Percentiles rank a stretch among this genome's conserved stretches.
These are phyloP conservation scores for Pneumocystis carinii DNA, from an alignment of 1,139 yeast genomes.

Conservation along the genomic window DNA sequence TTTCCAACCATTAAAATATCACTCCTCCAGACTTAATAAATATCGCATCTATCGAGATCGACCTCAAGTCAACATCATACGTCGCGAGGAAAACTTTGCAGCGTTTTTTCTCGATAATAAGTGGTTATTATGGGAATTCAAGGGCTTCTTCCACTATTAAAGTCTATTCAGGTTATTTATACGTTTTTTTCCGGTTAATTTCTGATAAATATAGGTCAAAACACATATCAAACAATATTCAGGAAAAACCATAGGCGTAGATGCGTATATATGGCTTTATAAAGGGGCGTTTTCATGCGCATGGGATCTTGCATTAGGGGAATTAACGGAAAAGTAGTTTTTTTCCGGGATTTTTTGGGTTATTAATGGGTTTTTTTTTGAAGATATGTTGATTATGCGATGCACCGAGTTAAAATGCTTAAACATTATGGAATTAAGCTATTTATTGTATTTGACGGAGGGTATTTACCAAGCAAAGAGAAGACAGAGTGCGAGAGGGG, in stretches of 20 bases:
- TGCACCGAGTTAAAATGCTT: slow-evolving; percentile 53
- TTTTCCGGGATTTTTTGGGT: slow-evolving; percentile 30
- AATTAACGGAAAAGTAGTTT: slow-evolving; percentile 36
- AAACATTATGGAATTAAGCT: slow-evolving; percentile 57
- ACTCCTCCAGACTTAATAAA: no score
- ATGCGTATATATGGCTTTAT: slow-evolving; percentile 95
- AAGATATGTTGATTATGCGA: slow-evolving; percentile 33
- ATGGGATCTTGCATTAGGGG: slow-evolving; percentile 57
- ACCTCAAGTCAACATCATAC: background rate
- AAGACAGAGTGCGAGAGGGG: slow-evolving; percentile 55
- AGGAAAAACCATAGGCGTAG: slow-evolving; percentile 77
- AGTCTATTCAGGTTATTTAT: slow-evolving; percentile 14
- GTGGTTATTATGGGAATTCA: slow-evolving; percentile 7
- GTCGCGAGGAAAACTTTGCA: background rate
- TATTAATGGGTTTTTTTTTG: slow-evolving; percentile 25
- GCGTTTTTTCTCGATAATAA: background rate
- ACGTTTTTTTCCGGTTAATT: slow-evolving; percentile 5
- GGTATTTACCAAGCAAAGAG: slow-evolving; percentile 62
- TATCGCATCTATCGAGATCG: no score
- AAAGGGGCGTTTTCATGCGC: slow-evolving; percentile 75
- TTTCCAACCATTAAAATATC: no score
- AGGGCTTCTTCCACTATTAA: slow-evolving; percentile 16
- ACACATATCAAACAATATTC: slow-evolving; percentile 44
- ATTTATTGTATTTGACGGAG: slow-evolving; percentile 89
- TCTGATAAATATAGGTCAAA: slow-evolving; percentile 40